Evolutionary conservation across 176 grass and related monocot species (phyloP).

Genomic region (Otatea glauca): DNA sequence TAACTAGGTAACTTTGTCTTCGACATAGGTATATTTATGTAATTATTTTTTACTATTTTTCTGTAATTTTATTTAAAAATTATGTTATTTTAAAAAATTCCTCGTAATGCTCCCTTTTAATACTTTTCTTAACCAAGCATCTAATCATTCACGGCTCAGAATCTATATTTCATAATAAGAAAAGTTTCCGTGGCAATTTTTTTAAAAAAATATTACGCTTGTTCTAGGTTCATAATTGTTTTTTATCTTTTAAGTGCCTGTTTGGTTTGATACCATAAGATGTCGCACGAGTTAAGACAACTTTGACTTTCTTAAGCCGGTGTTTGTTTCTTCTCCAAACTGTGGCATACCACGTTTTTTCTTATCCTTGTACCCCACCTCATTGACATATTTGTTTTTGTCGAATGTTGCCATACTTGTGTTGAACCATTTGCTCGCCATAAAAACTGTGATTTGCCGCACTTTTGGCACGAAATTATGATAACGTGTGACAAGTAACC

Average conservation of each 20-base stretch:
- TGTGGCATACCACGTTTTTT: background rate
- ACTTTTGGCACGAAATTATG: background rate
- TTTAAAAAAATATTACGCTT: background rate
- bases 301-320: background rate
- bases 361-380: background rate
- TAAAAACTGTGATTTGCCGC: background rate
- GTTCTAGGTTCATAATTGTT: background rate
- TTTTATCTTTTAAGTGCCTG: background rate
- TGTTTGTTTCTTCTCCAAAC: background rate
- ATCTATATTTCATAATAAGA: too few relatives aligned
- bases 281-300: background rate
- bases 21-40: too few relatives aligned
- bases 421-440: background rate
- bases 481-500: background rate
- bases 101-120: constrained; percentile 35
- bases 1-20: too few relatives aligned
- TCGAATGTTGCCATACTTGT: background rate
- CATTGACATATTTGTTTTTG: background rate
- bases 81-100: too few relatives aligned
- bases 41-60: too few relatives aligned
- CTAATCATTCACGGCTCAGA: background rate
- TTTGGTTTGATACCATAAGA: background rate
- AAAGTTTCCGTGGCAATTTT: too few relatives aligned
- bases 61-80: too few relatives aligned
- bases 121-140: constrained; percentile 3